A percentile compares a stretch with the other conserved stretches of the same genome.
Conservation (phyloP, 2,329 filamentous ascomycete genomes). For the Blastomyces silverae region DNA sequence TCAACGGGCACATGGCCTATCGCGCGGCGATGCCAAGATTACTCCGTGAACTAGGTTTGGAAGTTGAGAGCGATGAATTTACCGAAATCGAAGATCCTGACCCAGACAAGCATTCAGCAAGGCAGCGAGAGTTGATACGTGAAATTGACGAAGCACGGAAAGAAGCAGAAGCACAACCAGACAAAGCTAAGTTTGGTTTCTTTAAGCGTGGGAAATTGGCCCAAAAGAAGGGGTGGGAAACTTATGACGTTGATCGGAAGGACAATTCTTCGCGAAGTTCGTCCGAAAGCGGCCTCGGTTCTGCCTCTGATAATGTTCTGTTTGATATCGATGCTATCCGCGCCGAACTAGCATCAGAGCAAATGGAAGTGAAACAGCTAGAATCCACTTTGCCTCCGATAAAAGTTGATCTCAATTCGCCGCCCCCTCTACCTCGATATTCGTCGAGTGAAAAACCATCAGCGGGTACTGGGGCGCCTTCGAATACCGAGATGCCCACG, state of each 20-base stretch:
- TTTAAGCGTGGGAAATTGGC: conserved; percentile 69
- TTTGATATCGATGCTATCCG: conserved; percentile 96
- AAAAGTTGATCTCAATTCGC: conserved; percentile 57
- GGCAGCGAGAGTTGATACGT: conserved; percentile 87
- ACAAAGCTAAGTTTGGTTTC: conserved; percentile 64
- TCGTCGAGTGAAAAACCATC: background rate
- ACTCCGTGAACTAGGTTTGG: conserved; percentile 81
- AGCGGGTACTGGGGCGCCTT: too few relatives aligned
- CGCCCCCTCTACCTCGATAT: conserved; percentile 21
- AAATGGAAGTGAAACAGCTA: conserved; percentile 67
- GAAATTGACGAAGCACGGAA: conserved; percentile 94
- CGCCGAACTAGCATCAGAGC: conserved; percentile 69
- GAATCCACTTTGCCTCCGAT: conserved; percentile 85
- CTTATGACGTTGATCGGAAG: conserved; percentile 63
- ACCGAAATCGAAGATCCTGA: conserved; percentile 95
- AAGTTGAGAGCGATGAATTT: conserved; percentile 88
- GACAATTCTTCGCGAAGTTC: conserved; percentile 27
- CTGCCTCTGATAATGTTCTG: conserved; percentile 53
- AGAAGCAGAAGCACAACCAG: conserved; percentile 72
- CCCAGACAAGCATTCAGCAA: conserved; percentile 79
- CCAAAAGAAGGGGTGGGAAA: conserved; percentile 87
- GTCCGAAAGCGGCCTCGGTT: conserved; percentile 26
- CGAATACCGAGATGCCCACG: background rate
- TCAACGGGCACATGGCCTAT: conserved; percentile 95
- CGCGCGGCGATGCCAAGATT: conserved; percentile 84